These are phyloP conservation scores for Rhipidocladum racemiflorum DNA, from an alignment of 176 grass and related monocot genomes.

Conservation along the genomic window DNA sequence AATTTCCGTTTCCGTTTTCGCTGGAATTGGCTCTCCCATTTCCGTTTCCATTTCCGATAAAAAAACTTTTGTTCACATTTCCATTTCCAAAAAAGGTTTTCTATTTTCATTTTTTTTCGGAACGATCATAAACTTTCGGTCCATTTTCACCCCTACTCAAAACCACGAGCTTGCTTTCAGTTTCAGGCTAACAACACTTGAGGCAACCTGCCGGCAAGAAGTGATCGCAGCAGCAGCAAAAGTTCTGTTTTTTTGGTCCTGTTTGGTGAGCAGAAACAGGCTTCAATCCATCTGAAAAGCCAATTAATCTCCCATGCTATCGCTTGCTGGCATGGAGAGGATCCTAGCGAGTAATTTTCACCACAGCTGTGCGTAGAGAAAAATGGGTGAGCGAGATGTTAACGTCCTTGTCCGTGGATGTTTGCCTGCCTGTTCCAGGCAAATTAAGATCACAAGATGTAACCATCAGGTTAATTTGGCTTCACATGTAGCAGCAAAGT, in stretches of 20 bases:
- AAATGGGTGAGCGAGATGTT: constrained; percentile 3
- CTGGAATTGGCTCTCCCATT: too few species aligned
- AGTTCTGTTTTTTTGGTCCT: background rate
- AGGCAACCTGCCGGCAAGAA: background rate
- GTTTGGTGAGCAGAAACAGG: background rate
- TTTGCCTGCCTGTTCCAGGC: background rate
- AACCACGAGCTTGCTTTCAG: background rate
- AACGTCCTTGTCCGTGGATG: background rate
- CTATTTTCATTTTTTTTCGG: too few species aligned
- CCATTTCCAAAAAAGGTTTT: too few species aligned
- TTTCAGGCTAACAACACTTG: background rate
- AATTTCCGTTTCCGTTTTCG: too few species aligned
- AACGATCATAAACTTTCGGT: too few species aligned
- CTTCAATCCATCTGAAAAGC: background rate
- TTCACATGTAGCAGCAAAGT: constrained; percentile 25
- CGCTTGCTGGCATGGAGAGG: background rate
- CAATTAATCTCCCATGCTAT: background rate
- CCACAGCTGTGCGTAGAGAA: constrained; percentile 12
- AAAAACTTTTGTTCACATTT: too few species aligned
- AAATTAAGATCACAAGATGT: background rate
- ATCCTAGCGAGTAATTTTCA: constrained; percentile 28
- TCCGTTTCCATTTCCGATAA: too few species aligned
- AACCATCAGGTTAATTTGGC: constrained; percentile 22
- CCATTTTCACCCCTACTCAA: too few species aligned
- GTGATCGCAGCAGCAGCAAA: background rate